Evolutionary conservation across 305 asterid species (phyloP).

Genomic region (Withania somnifera): DNA sequence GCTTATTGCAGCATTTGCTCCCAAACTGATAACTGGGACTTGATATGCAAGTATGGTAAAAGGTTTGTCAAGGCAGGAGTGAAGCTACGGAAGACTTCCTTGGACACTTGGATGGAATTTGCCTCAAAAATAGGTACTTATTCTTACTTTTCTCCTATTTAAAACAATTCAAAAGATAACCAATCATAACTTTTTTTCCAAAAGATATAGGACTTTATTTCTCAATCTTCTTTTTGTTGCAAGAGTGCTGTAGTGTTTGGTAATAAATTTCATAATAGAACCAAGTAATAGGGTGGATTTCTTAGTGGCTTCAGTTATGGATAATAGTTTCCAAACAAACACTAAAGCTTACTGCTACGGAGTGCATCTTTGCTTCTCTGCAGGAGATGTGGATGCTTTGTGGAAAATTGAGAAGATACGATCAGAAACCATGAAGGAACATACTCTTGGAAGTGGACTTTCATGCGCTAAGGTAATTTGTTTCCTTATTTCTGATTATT

Average conservation of each 20-base stretch:
- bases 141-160: background rate
- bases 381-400: conserved; percentile 69
- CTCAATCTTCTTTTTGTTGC: background rate
- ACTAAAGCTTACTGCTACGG: background rate
- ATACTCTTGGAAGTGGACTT: conserved; percentile 67
- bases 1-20: conserved; percentile 59
- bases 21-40: conserved; percentile 53
- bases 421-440: conserved; percentile 59
- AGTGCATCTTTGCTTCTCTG: conserved; percentile 1
- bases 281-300: background rate
- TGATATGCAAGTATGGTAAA: conserved; percentile 59
- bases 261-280: background rate
- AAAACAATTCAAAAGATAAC: background rate
- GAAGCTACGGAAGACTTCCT: conserved; percentile 53
- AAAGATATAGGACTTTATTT: background rate
- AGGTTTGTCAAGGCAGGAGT: conserved; percentile 61
- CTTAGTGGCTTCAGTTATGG: background rate
- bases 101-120: conserved; percentile 82
- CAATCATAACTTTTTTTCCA: background rate
- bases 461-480: conserved; percentile 87
- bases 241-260: background rate
- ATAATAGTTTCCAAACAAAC: background rate
- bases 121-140: conserved; percentile 62
- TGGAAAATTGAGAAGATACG: conserved; percentile 84
- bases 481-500: background rate